Evolutionary conservation across 306 rosid species (phyloP).

Genomic region (Lathyrus sativus): DNA sequence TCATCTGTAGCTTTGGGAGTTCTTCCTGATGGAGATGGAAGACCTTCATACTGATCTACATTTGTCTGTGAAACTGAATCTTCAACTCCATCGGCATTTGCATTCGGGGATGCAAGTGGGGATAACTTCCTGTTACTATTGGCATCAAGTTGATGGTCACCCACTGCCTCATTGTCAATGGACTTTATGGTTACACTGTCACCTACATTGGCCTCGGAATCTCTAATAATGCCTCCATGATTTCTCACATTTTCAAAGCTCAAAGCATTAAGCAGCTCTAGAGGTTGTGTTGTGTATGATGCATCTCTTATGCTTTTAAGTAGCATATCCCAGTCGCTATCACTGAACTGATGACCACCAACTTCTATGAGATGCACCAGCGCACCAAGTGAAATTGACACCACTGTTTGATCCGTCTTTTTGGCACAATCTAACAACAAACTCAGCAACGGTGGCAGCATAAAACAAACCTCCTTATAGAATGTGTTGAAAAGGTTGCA

Average conservation of each 20-base stretch:
- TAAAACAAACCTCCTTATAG: constrained; percentile 98
- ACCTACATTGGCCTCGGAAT: constrained; percentile 40
- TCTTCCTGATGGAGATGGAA: no score
- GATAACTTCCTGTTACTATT: constrained; percentile 50
- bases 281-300: constrained; percentile 91
- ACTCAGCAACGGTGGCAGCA: constrained; percentile 89
- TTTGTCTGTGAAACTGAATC: constrained; percentile 50
- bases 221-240: constrained; percentile 48
- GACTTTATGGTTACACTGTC: constrained; percentile 47
- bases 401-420: constrained; percentile 95
- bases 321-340: constrained; percentile 88
- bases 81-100: constrained; percentile 51
- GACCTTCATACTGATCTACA: no score
- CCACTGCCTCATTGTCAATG: constrained; percentile 42
- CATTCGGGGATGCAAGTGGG: constrained; percentile 47
- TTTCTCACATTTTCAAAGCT: constrained; percentile 67
- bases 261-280: constrained; percentile 83
- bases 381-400: constrained; percentile 96
- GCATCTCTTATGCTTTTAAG: constrained; percentile 97
- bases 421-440: constrained; percentile 97
- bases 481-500: constrained; percentile 99
- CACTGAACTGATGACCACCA: constrained; percentile 98
- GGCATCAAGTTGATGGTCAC: constrained; percentile 52
- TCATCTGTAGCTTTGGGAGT: no score
- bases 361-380: constrained; percentile 95